These are phyloP conservation scores for Naganishia vaughanmartiniae DNA, from an alignment of 768 basidiomycete genomes.

Conservation along the genomic window DNA sequence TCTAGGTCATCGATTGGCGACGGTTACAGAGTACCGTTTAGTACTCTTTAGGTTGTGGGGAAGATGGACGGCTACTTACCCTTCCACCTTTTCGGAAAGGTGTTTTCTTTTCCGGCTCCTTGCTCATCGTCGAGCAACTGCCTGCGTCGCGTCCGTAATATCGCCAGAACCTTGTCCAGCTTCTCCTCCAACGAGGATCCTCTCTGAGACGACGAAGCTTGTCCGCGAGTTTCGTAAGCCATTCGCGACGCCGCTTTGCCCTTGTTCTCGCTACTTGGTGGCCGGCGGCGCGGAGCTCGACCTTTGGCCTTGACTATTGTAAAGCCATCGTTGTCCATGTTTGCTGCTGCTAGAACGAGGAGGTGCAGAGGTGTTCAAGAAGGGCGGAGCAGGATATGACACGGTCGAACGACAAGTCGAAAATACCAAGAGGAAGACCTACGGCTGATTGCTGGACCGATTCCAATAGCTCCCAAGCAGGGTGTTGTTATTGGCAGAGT, in stretches of 20 bases:
- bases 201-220: neutral
- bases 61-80: neutral
- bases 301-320: neutral
- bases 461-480: too few relatives aligned
- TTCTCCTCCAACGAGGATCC: conserved; percentile 1
- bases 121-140: neutral
- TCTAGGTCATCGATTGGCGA: neutral
- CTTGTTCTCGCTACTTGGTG: neutral
- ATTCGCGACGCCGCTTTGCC: neutral
- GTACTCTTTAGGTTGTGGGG: neutral
- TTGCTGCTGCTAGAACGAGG: neutral
- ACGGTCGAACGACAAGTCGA: neutral
- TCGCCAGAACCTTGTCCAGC: conserved; percentile 12
- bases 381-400: neutral
- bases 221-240: neutral
- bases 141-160: neutral
- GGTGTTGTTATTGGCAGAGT: too few relatives aligned
- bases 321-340: conserved; percentile 19
- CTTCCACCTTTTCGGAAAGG: conserved; percentile 7
- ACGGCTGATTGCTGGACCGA: too few relatives aligned
- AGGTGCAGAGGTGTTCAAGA: neutral
- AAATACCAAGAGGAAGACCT: neutral
- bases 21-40: neutral
- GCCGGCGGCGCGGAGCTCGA: neutral
- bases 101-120: neutral